Conservation (phyloP, 108 stramenopile genomes). For the Nitzschia putrida region DNA sequence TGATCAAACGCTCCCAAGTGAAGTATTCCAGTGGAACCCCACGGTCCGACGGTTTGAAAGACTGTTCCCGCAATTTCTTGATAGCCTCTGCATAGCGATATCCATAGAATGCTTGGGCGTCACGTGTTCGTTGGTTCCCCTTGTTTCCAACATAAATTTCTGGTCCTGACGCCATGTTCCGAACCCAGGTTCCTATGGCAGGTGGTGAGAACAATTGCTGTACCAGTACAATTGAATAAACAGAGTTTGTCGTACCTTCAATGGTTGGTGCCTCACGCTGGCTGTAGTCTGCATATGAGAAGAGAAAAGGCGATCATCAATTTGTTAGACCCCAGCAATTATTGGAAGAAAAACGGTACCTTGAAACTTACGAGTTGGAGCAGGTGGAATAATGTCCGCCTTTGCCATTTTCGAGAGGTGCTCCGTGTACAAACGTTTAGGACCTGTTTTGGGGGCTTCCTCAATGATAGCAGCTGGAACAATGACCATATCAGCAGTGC, state of each 20-base stretch:
- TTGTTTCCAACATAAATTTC: conserved; percentile 58
- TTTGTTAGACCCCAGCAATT: neutral
- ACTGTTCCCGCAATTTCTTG: conserved; percentile 50
- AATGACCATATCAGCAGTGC: conserved; percentile 45
- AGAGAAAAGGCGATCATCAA: neutral
- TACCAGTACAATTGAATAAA: too few relatives aligned
- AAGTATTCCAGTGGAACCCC: conserved; percentile 81
- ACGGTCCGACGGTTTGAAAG: conserved; percentile 47
- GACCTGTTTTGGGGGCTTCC: conserved; percentile 25
- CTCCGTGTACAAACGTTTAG: conserved; percentile 47
- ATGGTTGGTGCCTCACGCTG: conserved; percentile 57
- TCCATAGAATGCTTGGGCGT: conserved; percentile 46
- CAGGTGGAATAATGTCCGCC: conserved; percentile 44
- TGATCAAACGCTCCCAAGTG: conserved; percentile 70
- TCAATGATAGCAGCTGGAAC: conserved; percentile 50
- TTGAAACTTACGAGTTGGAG: conserved; percentile 38
- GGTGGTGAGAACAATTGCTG: neutral
- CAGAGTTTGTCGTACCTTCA: conserved; percentile 26
- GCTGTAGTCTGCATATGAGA: conserved; percentile 27
- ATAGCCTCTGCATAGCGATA: conserved; percentile 59
- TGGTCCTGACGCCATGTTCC: conserved; percentile 58
- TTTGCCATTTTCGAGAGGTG: conserved; percentile 41
- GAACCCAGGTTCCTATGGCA: conserved; percentile 41
- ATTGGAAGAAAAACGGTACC: neutral
- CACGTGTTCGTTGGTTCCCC: conserved; percentile 12